Conservation (phyloP, 2,329 filamentous ascomycete species). For the Phialocephala sp. region DNA sequence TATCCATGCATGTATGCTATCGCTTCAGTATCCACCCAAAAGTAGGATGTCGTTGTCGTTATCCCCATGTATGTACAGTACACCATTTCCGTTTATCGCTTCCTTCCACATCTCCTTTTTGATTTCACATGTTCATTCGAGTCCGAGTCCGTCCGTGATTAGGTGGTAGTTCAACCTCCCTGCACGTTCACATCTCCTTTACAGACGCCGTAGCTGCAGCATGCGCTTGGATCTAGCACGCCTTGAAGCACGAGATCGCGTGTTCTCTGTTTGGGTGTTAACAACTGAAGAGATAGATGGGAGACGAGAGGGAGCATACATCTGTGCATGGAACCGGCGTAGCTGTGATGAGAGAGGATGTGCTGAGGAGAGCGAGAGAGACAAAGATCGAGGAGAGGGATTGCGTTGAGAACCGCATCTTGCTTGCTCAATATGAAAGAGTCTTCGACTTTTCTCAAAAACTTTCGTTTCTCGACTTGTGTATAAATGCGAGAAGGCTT, state of each 20-base stretch:
- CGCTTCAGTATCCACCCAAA: background rate
- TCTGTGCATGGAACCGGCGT: conserved; percentile 37
- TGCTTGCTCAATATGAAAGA: background rate
- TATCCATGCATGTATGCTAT: too few relatives aligned
- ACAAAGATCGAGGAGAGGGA: conserved; percentile 23
- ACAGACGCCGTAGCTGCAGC: conserved; percentile 39
- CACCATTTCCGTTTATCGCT: too few relatives aligned
- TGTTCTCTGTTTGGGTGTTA: conserved; percentile 26
- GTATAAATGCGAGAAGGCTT: background rate
- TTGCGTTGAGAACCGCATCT: conserved; percentile 31
- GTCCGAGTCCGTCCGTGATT: background rate
- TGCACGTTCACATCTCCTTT: conserved; percentile 35
- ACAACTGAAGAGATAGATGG: conserved; percentile 7
- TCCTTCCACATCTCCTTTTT: background rate
- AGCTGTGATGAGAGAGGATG: conserved; percentile 27
- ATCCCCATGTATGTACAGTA: too few relatives aligned
- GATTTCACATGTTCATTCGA: background rate
- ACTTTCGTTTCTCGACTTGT: background rate
- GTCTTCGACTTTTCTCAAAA: background rate
- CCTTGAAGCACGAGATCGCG: conserved; percentile 38
- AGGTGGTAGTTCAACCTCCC: conserved; percentile 22
- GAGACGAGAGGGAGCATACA: conserved; percentile 24
- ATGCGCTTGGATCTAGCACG: conserved; percentile 34
- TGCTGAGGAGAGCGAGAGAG: conserved; percentile 23
- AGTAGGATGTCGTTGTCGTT: background rate